Base-by-base conservation (phyloP, 371 early-diverging fungal species). In the Haplosporangium sp. region DNA sequence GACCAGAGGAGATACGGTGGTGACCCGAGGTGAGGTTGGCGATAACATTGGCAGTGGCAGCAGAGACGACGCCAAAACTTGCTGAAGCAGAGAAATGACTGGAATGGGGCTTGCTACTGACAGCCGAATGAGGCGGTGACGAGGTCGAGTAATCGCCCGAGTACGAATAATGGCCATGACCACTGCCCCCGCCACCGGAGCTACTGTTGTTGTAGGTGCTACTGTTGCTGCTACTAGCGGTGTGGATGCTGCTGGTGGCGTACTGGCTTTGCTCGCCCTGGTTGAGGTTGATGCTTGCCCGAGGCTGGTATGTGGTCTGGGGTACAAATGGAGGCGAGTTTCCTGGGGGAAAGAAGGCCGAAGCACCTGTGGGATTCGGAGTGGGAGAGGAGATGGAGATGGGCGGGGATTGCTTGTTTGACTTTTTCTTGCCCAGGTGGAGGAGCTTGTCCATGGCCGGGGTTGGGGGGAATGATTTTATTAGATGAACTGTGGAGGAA, bases 391-490 rank as follows among this genome's bases (percentile, higher is more conserved):
- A 29, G 68, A 67, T 63, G 67, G 64, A 40, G 58, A 61, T 23
- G 64, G 79, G 45, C 50, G 37, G 52, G 11, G 57, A 36, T 36
- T 41, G 36, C 57, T 56, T 57, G 9, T 21, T 40, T 43, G 69
- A 71, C 60, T 55, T 72, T 56, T 71, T 71, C 65, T 61, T 72
- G 61, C 58, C 51, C 51, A 72, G 56, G 20, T 54, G 60, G 29
- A 71, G 61, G 13, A 66, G 46, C 37, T 59, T 59, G 55, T 63
- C 55, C 59, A 63, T 54, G 46, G 29, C 29, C n/a, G 65, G 37
- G 48, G n/a, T n/a, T 29, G 29, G 29, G 41, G 38, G 47, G 55
- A 62, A 68, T 51, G 47, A 55, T 52, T 59, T 40, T 41, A 58
- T 47, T 37, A 55, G 43, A 52, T 60, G 54, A 43, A 37, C 13